Conservation (phyloP, 1,139 yeast species). For the Hansenula anomala region DNA sequence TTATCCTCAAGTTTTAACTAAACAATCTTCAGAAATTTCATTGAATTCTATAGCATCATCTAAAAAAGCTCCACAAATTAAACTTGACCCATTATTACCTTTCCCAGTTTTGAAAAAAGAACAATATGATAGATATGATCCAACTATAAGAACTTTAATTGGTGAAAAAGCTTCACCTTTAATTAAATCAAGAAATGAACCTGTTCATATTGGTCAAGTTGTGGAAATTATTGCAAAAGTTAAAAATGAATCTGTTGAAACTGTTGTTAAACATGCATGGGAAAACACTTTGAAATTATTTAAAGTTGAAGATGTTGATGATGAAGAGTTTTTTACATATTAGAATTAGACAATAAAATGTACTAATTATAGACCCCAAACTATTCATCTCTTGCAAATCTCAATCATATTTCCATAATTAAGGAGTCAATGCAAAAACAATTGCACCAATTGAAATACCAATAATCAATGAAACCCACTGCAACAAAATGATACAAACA, state of each 20-base stretch:
- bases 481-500: no score
- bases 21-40: constrained; percentile 14
- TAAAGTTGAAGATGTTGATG: constrained; percentile 23
- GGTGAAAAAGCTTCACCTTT: constrained; percentile 45
- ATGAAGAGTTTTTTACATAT: constrained; percentile 13
- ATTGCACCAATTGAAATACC: no score
- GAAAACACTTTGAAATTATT: constrained; percentile 59
- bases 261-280: constrained; percentile 60
- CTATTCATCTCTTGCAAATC: no score
- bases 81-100: constrained; percentile 46
- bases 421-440: no score
- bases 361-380: background rate
- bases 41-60: constrained; percentile 7
- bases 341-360: background rate
- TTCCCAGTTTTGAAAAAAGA: constrained; percentile 65
- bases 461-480: no score
- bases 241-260: constrained; percentile 42
- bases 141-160: constrained; percentile 11
- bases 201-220: constrained; percentile 76
- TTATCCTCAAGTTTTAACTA: constrained; percentile 38
- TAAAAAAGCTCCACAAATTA: constrained; percentile 12
- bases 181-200: constrained; percentile 87
- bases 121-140: constrained; percentile 33
- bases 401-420: no score
- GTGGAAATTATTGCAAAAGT: constrained; percentile 72